Evolutionary conservation across 345 rosid species (phyloP).

Genomic region (Anacardium occidentale): DNA sequence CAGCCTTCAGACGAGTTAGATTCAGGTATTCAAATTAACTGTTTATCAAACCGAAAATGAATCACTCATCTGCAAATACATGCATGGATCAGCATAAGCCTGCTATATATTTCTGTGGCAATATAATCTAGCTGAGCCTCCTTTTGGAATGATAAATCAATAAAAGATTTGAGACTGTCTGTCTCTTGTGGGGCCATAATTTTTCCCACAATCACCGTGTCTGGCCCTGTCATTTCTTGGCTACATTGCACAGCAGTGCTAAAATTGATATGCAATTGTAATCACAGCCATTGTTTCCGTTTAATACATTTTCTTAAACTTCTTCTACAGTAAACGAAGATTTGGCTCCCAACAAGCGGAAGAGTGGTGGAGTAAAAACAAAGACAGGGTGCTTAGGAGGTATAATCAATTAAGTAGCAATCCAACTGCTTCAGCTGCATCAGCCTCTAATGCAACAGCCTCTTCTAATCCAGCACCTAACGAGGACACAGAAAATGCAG

Average conservation of each 20-base stretch:
- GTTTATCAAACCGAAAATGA: conserved; percentile 4
- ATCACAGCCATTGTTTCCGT: not conserved
- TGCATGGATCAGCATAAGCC: conserved; percentile 1
- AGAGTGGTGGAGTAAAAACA: conserved; percentile 88
- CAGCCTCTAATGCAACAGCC: conserved; percentile 25
- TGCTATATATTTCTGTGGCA: not conserved
- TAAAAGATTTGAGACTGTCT: too few relatives aligned
- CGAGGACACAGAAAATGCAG: conserved; percentile 30
- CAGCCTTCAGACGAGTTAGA: conserved; percentile 81
- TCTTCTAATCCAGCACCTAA: not conserved
- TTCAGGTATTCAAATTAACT: conserved; percentile 61
- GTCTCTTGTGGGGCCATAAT: too few relatives aligned
- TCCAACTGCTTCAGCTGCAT: conserved; percentile 15
- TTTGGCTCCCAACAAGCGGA: conserved; percentile 78
- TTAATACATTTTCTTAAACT: not conserved
- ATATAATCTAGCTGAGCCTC: too few relatives aligned
- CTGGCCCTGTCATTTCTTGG: too few relatives aligned
- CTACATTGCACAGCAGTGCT: not conserved
- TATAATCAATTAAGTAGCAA: conserved; percentile 36
- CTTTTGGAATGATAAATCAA: too few relatives aligned
- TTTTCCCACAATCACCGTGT: too few relatives aligned
- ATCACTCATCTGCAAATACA: not conserved
- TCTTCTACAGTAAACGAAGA: conserved; percentile 62
- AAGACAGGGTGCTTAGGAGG: conserved; percentile 71
- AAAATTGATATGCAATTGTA: not conserved